Percentiles rank a stretch among this genome's conserved stretches.
phyloP scores from a whole-genome alignment of 345 rosid genomes.

The Gossypium bickii region DNA sequence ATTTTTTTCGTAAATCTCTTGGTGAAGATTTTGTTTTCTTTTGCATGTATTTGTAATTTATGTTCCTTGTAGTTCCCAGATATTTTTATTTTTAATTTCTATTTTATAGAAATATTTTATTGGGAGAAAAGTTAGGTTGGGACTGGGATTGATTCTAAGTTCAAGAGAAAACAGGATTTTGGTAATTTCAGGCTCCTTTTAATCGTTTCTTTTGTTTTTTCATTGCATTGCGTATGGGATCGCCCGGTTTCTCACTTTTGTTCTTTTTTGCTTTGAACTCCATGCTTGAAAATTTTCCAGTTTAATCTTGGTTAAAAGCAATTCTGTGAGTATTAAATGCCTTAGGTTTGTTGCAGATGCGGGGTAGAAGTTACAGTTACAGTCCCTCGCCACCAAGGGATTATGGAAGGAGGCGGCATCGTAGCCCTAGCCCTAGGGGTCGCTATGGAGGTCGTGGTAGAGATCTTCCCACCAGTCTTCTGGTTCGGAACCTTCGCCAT shows the following conservation, averaged over 20 bases:
- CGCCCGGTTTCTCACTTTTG: not conserved
- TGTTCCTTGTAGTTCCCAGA: not conserved
- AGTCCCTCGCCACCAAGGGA: conserved; percentile 77
- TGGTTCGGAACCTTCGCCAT: conserved; percentile 79
- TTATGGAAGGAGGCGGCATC: conserved; percentile 55
- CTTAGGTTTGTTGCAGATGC: conserved; percentile 32
- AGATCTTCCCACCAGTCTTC: conserved; percentile 79
- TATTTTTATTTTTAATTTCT: not conserved
- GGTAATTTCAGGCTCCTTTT: not conserved
- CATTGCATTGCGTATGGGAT: not conserved
- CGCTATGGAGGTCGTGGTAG: conserved; percentile 44
- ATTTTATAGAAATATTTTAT: not conserved
- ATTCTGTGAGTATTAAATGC: not conserved
- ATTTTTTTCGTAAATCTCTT: not conserved
- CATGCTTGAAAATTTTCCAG: no score
- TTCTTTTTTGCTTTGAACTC: not conserved
- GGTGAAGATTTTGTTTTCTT: no score
- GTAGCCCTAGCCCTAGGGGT: conserved; percentile 47
- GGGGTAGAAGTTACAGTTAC: conserved; percentile 77
- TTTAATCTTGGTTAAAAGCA: no score
- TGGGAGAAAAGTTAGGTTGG: not conserved
- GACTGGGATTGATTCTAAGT: no score
- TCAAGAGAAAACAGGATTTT: no score
- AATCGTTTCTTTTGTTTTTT: not conserved
- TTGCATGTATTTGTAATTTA: not conserved